Percentiles rank a stretch among this genome's conserved stretches.
phyloP scores from a whole-genome alignment of 805 yeast species.

The Hanseniaspora valbyensis region DNA sequence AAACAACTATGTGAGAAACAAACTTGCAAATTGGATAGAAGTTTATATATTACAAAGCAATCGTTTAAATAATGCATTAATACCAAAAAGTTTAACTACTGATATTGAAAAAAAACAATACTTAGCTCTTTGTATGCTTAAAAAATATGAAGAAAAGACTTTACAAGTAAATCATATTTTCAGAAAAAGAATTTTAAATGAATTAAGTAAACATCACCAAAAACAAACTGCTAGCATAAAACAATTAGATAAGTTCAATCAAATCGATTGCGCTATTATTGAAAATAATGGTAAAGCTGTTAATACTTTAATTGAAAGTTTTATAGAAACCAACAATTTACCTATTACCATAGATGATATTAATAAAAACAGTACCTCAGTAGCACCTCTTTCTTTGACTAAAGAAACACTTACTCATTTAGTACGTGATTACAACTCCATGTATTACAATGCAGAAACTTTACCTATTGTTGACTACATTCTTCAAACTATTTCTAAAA shows the following conservation, averaged over 20 bases:
- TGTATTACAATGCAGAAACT: constrained; percentile 38
- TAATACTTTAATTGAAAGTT: background rate
- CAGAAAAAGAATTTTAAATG: constrained; percentile 3
- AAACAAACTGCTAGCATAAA: background rate
- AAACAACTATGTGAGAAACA: constrained; percentile 1
- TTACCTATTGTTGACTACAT: constrained; percentile 47
- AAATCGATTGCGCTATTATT: background rate
- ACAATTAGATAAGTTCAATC: constrained; percentile 6
- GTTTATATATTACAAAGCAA: background rate
- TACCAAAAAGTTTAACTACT: background rate
- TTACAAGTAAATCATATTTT: constrained; percentile 5
- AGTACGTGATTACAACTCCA: constrained; percentile 62
- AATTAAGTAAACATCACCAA: background rate
- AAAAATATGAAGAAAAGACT: constrained; percentile 8
- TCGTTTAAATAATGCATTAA: too few relatives aligned
- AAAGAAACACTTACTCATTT: constrained; percentile 65
- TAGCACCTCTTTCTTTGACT: constrained; percentile 34
- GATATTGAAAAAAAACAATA: background rate
- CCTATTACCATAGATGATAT: background rate
- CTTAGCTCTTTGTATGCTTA: constrained; percentile 3
- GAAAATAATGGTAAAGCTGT: background rate
- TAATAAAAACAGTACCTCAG: background rate
- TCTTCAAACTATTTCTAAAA: constrained; percentile 17
- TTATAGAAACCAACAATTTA: background rate
- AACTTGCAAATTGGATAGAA: background rate